Conservation (phyloP, 2,329 filamentous ascomycete genomes). For the Aspergillus novofumigatus region DNA sequence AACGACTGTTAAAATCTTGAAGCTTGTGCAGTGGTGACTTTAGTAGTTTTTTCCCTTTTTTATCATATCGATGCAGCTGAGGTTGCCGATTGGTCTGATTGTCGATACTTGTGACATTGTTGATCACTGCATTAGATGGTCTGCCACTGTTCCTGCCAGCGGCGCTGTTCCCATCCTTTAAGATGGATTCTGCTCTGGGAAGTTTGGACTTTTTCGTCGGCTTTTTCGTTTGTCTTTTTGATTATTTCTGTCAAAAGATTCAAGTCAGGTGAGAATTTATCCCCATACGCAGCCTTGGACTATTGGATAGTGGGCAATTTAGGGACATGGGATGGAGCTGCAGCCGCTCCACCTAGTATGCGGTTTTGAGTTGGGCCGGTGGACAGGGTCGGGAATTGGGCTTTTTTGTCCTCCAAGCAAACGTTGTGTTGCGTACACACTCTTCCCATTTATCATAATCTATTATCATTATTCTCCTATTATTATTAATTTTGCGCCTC, state of each 20-base stretch:
- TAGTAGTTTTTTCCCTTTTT: neutral
- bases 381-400: neutral
- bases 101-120: neutral
- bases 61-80: neutral
- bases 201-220: neutral
- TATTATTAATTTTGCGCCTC: neutral
- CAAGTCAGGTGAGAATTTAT: neutral
- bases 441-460: neutral
- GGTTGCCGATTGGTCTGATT: neutral
- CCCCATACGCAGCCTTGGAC: neutral
- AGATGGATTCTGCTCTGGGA: slow-evolving; percentile 7
- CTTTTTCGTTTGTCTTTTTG: neutral
- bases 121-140: neutral
- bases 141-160: neutral
- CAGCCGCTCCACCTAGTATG: slow-evolving; percentile 1
- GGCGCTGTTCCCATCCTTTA: slow-evolving; percentile 1
- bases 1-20: neutral
- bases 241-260: neutral
- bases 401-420: neutral
- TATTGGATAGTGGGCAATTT: slow-evolving; percentile 5
- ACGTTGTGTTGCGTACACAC: neutral
- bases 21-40: neutral
- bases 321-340: neutral
- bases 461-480: neutral
- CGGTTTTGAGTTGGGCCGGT: slow-evolving; percentile 13